Conservation (phyloP, 1,284 basidiomycete genomes). For the Rhodofomes roseus region DNA sequence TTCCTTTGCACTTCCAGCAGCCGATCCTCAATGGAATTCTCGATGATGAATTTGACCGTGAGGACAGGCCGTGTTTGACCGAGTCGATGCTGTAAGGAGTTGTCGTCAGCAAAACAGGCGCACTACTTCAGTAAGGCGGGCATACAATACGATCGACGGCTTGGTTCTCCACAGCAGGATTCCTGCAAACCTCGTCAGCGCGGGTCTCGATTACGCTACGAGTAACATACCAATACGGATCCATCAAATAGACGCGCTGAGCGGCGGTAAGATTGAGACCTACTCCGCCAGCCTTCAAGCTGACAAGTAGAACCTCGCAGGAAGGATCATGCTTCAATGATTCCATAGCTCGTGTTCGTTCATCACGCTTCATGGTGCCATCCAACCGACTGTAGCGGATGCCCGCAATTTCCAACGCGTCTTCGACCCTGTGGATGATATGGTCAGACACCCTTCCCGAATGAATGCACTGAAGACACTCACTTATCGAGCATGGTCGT, state of each 20-base stretch:
- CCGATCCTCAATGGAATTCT: constrained; percentile 89
- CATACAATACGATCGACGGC: constrained; percentile 88
- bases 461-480: constrained; percentile 20
- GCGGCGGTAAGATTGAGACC: constrained; percentile 94
- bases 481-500: constrained; percentile 93
- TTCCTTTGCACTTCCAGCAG: constrained; percentile 90
- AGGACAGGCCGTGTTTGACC: constrained; percentile 91
- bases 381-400: constrained; percentile 91
- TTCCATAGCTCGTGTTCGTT: constrained; percentile 87
- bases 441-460: background rate
- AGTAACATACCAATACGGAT: constrained; percentile 81
- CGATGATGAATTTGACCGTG: constrained; percentile 90
- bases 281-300: constrained; percentile 95
- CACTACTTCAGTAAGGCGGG: constrained; percentile 9
- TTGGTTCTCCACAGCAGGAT: constrained; percentile 95
- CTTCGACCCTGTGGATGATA: constrained; percentile 62
- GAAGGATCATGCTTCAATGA: constrained; percentile 80
- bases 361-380: constrained; percentile 95
- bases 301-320: constrained; percentile 92
- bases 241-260: constrained; percentile 90
- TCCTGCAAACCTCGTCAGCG: constrained; percentile 54
- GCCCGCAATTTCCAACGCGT: constrained; percentile 76
- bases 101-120: constrained; percentile 8
- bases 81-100: constrained; percentile 71
- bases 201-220: no score